A percentile compares a stretch with the other conserved stretches of the same genome.
Conservation (phyloP, 2,329 filamentous ascomycete species). For the Aureobasidium sp. region DNA sequence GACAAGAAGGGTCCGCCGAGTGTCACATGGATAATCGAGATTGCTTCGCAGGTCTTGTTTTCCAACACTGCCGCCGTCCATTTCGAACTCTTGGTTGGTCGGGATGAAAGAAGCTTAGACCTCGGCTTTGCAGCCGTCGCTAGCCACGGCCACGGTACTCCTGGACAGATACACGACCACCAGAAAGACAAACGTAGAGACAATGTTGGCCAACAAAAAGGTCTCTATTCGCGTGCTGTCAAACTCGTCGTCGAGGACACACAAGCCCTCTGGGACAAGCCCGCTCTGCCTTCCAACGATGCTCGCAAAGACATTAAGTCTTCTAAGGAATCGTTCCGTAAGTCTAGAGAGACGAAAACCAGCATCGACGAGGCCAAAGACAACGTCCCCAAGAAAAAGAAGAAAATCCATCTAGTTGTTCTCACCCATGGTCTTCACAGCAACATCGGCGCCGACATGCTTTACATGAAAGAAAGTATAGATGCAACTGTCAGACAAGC, state of each 20-base stretch:
- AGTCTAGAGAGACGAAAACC: conserved; percentile 5
- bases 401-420: conserved; percentile 82
- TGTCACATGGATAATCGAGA: conserved; percentile 82
- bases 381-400: conserved; percentile 44
- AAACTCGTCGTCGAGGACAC: conserved; percentile 79
- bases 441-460: conserved; percentile 92
- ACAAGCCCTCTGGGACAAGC: conserved; percentile 84
- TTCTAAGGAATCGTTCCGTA: conserved; percentile 12
- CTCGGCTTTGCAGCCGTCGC: conserved; percentile 52
- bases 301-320: conserved; percentile 18
- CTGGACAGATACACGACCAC: conserved; percentile 68
- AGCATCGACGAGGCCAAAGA: conserved; percentile 14
- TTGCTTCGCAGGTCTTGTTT: conserved; percentile 89
- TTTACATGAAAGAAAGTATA: conserved; percentile 95
- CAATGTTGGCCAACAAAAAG: conserved; percentile 60
- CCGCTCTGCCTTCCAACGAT: conserved; percentile 51
- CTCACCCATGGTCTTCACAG: conserved; percentile 93
- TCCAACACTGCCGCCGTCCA: conserved; percentile 79
- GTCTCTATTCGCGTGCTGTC: conserved; percentile 77
- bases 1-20: conserved; percentile 44
- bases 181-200: conserved; percentile 56
- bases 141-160: conserved; percentile 42
- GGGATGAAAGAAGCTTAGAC: conserved; percentile 75
- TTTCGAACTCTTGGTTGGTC: conserved; percentile 77
- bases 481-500: conserved; percentile 72